phyloP scores from a whole-genome alignment of 2,329 filamentous ascomycete species.

The Fusarium oligoseptatum region DNA sequence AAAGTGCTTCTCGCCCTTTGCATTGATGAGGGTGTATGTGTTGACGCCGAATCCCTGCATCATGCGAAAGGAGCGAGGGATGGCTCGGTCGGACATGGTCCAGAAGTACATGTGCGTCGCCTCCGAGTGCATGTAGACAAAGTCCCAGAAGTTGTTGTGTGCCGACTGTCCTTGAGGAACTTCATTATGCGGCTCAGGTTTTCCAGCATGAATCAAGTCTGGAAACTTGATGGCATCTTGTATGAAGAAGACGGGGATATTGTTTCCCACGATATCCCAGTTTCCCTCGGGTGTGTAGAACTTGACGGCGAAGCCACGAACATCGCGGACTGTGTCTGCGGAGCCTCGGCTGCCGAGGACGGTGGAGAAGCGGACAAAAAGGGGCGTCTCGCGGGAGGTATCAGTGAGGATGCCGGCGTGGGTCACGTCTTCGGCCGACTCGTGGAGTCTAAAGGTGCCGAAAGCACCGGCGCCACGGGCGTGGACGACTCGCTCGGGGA shows the following conservation, averaged over 20 bases:
- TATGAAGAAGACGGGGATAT: slow-evolving; percentile 82
- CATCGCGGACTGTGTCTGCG: slow-evolving; percentile 86
- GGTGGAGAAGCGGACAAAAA: slow-evolving; percentile 76
- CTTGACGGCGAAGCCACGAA: slow-evolving; percentile 79
- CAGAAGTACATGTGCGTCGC: slow-evolving; percentile 85
- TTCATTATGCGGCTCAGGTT: slow-evolving; percentile 79
- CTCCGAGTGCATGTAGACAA: slow-evolving; percentile 72
- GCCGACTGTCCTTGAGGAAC: slow-evolving; percentile 78
- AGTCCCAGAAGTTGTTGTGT: slow-evolving; percentile 85
- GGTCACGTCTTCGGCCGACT: slow-evolving; percentile 75
- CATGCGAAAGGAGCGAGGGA: slow-evolving; percentile 83
- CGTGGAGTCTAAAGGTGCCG: slow-evolving; percentile 77
- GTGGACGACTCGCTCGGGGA: slow-evolving; percentile 77
- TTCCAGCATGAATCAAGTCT: slow-evolving; percentile 72
- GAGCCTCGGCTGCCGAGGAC: slow-evolving; percentile 81
- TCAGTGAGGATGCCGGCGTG: slow-evolving; percentile 72
- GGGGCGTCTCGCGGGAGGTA: slow-evolving; percentile 63
- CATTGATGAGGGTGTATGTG: slow-evolving; percentile 78
- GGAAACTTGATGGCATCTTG: slow-evolving; percentile 82
- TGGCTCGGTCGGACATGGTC: slow-evolving; percentile 80
- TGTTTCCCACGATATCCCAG: slow-evolving; percentile 81
- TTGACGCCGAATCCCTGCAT: slow-evolving; percentile 91
- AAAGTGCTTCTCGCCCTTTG: slow-evolving; percentile 76
- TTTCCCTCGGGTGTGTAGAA: slow-evolving; percentile 78
- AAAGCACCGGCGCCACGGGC: slow-evolving; percentile 78